Evolutionary conservation across 345 rosid genomes (phyloP), one percentile per base, ranked within the genome.

Genomic region (Boechera divaricarpa): DNA sequence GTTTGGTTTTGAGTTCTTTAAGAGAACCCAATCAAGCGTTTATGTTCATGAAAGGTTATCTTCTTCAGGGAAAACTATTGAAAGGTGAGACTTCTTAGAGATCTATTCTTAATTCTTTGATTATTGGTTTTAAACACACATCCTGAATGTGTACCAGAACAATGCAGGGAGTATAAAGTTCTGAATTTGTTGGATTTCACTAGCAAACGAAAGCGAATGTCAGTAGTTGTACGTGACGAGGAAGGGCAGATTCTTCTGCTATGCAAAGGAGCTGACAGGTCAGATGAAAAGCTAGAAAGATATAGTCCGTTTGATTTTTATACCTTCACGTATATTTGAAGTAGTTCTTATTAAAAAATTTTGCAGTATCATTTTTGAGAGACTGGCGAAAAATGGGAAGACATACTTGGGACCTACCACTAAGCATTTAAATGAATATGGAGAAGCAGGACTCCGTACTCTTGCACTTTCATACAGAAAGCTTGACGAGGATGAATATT

Each of bases 221-320:
- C 98, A 10, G 99, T 92, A 45, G 86, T 95, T 71, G 85, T 95
- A 63, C 86, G 72, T 55, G 96, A 91, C 24, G 90, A 87, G 83
- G 84, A 87, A 62, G 97, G 94, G 16, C 88, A 88, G 80, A 83
- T 89, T 77, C 77, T 95, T 76, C 83, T 95, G 77, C 81, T 95
- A 55, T 92, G 98, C 87, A 95, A 95, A 86, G 98, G 98, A 75
- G 97, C 97, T 63, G 98, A 92, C 88, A 89, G 97, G 97, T 94
- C 80, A 77, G 87, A 8, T 13, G 36, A 36, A 80, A 53, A 63
- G 36, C 70, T 60, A 18, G 28, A 39, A 49, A 47, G 36, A 64
- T 16, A 64, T 12, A 16, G 21, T 52, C 31, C 3, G 44, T 76
- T 52, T 49, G 12, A 2, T 49, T 18, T 41, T 49, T 52, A 15